phyloP scores from a whole-genome alignment of 306 rosid genomes.

The Inga oerstediana region DNA sequence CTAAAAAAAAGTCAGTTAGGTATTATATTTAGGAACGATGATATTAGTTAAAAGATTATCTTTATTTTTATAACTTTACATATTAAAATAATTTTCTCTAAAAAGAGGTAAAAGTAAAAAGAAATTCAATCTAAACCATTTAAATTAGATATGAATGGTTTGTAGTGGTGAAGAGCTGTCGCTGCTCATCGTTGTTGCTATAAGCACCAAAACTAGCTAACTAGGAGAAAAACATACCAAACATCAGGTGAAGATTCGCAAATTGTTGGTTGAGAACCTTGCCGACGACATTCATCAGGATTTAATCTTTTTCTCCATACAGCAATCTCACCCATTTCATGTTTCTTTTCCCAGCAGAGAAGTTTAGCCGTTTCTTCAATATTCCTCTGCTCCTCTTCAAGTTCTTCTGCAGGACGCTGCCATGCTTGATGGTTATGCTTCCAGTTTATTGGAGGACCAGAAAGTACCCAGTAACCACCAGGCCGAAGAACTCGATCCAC shows the following conservation, averaged over 20 bases:
- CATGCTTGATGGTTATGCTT: slow-evolving; percentile 46
- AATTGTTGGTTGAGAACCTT: slow-evolving; percentile 29
- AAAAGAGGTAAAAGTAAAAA: too few relatives aligned
- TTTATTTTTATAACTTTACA: too few relatives aligned
- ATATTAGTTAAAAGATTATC: too few relatives aligned
- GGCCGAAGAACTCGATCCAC: slow-evolving; percentile 66
- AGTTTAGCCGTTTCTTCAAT: slow-evolving; percentile 54
- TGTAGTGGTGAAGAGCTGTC: too few relatives aligned
- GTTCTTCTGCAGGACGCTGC: slow-evolving; percentile 52
- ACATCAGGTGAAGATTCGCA: slow-evolving; percentile 45
- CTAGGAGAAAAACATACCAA: slow-evolving; percentile 33
- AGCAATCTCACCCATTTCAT: slow-evolving; percentile 64
- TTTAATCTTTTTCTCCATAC: slow-evolving; percentile 51
- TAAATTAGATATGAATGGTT: too few relatives aligned
- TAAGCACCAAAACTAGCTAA: too few relatives aligned
- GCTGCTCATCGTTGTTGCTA: too few relatives aligned
- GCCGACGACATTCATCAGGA: slow-evolving; percentile 32
- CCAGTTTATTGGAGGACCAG: slow-evolving; percentile 70
- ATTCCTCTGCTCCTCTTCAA: slow-evolving; percentile 57
- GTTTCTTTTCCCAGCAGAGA: slow-evolving; percentile 64
- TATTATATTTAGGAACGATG: too few relatives aligned
- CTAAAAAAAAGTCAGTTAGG: too few relatives aligned
- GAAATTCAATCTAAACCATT: too few relatives aligned
- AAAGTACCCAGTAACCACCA: slow-evolving; percentile 69
- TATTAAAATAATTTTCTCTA: too few relatives aligned